phyloP scores from a whole-genome alignment of 1,139 yeast genomes.

The Pichia sp. region DNA sequence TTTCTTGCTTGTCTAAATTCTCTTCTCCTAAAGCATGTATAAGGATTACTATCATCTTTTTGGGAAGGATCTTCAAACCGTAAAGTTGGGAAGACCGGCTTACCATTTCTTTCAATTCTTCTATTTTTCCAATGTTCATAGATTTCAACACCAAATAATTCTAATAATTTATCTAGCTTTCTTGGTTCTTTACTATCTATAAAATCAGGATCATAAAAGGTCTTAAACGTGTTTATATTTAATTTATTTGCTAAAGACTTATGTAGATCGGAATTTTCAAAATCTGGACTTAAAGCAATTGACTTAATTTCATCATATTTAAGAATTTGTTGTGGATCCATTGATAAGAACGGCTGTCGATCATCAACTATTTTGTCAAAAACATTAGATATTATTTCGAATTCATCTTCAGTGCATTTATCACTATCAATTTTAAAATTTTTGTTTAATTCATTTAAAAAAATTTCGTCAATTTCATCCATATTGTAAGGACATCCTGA shows the following conservation, averaged over 20 bases:
- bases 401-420: conserved; percentile 69
- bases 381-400: conserved; percentile 70
- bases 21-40: conserved; percentile 91
- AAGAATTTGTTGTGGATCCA: conserved; percentile 76
- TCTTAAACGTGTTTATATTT: conserved; percentile 31
- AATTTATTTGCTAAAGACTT: conserved; percentile 31
- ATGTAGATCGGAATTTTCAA: conserved; percentile 31
- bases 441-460: conserved; percentile 42
- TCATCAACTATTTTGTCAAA: conserved; percentile 71
- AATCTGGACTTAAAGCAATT: conserved; percentile 32
- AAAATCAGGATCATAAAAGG: conserved; percentile 46
- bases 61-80: conserved; percentile 86
- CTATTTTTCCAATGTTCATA: conserved; percentile 82
- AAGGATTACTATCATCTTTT: conserved; percentile 88
- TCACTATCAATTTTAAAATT: conserved; percentile 25
- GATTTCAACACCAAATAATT: conserved; percentile 57
- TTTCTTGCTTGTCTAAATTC: conserved; percentile 94
- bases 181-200: conserved; percentile 35
- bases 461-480: conserved; percentile 84
- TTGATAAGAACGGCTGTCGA: conserved; percentile 80
- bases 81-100: conserved; percentile 63
- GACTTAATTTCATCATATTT: conserved; percentile 62
- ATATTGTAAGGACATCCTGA: conserved; percentile 80
- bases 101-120: conserved; percentile 66
- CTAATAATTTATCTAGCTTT: conserved; percentile 47